Evolutionary conservation across 2,329 filamentous ascomycete genomes (phyloP).

Genomic region (Teratosphaeria nubilosa): DNA sequence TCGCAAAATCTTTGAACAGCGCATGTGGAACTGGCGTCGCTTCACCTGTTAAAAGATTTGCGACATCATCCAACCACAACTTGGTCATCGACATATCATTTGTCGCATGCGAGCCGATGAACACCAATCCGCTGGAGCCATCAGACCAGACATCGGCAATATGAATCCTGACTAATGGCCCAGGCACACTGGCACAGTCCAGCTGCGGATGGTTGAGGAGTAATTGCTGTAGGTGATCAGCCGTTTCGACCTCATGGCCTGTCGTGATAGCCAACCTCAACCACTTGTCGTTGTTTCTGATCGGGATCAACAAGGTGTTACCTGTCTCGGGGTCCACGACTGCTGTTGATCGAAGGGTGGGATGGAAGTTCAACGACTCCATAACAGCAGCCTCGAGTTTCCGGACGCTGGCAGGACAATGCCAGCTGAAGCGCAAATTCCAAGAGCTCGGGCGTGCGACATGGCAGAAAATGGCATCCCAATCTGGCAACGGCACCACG

Average conservation of each 20-base stretch:
- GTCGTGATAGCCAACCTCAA: conserved; percentile 19
- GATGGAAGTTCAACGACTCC: conserved; percentile 19
- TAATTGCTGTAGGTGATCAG: conserved; percentile 19
- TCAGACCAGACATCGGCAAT: conserved; percentile 18
- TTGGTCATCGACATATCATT: conserved; percentile 27
- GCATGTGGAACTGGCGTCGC: conserved; percentile 18
- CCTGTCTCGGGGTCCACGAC: conserved; percentile 14
- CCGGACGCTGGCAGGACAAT: conserved; percentile 12
- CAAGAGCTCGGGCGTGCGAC: conserved; percentile 20
- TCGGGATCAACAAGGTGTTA: conserved; percentile 19
- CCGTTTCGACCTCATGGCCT: conserved; percentile 20
- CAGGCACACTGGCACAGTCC: conserved; percentile 20
- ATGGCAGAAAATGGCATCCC: conserved; percentile 24
- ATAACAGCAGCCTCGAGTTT: conserved; percentile 18
- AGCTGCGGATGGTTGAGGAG: conserved; percentile 19
- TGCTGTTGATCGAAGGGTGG: conserved; percentile 21
- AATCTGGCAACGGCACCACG: conserved; percentile 23
- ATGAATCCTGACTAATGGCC: conserved; percentile 21
- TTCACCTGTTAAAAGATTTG: conserved; percentile 17
- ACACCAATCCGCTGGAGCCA: conserved; percentile 19
- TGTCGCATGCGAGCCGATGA: conserved; percentile 22
- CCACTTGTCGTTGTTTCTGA: conserved; percentile 18
- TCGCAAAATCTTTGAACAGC: conserved; percentile 22
- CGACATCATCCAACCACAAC: conserved; percentile 24
- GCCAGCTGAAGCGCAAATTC: conserved; percentile 24